Conservation (phyloP, 2,329 filamentous ascomycete species). For the Ceratocystis cubensis region DNA sequence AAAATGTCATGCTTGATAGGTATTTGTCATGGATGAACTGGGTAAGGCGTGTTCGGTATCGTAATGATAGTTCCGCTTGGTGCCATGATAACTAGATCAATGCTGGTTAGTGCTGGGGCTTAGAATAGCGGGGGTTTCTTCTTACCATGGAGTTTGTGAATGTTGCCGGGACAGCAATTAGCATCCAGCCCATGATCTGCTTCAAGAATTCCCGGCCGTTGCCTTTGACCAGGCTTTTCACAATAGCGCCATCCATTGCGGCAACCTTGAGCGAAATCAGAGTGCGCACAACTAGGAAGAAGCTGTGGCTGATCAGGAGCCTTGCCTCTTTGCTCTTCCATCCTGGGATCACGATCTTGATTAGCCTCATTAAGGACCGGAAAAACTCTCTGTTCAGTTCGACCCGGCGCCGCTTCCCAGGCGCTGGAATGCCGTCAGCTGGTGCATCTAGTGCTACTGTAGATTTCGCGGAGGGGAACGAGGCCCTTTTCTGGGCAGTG, state of each 20-base stretch:
- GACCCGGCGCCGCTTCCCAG: slow-evolving; percentile 57
- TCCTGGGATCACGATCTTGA: slow-evolving; percentile 80
- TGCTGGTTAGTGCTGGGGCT: neutral
- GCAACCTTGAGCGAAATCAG: slow-evolving; percentile 92
- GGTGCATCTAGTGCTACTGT: slow-evolving; percentile 34
- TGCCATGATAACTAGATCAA: slow-evolving; percentile 77
- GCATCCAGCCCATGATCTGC: slow-evolving; percentile 94
- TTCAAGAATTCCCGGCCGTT: slow-evolving; percentile 81
- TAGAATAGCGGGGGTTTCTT: neutral
- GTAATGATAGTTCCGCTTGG: slow-evolving; percentile 83
- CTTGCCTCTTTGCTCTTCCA: slow-evolving; percentile 81
- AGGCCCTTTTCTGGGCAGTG: slow-evolving; percentile 81
- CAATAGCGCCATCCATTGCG: slow-evolving; percentile 84
- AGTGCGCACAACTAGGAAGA: slow-evolving; percentile 83
- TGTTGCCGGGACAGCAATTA: slow-evolving; percentile 86
- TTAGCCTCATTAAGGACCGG: slow-evolving; percentile 59
- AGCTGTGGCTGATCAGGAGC: slow-evolving; percentile 76
- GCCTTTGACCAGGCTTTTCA: slow-evolving; percentile 83
- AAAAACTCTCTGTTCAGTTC: slow-evolving; percentile 79
- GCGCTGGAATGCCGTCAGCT: slow-evolving; percentile 26
- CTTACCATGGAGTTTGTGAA: slow-evolving; percentile 96
- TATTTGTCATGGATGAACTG: slow-evolving; percentile 92
- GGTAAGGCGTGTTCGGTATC: slow-evolving; percentile 88
- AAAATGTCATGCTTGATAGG: slow-evolving; percentile 94
- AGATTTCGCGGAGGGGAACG: slow-evolving; percentile 51